Evolutionary conservation across 1,284 basidiomycete species (phyloP), one percentile per base, ranked within the genome.

Genomic region (Cutaneotrichosporon sp.): DNA sequence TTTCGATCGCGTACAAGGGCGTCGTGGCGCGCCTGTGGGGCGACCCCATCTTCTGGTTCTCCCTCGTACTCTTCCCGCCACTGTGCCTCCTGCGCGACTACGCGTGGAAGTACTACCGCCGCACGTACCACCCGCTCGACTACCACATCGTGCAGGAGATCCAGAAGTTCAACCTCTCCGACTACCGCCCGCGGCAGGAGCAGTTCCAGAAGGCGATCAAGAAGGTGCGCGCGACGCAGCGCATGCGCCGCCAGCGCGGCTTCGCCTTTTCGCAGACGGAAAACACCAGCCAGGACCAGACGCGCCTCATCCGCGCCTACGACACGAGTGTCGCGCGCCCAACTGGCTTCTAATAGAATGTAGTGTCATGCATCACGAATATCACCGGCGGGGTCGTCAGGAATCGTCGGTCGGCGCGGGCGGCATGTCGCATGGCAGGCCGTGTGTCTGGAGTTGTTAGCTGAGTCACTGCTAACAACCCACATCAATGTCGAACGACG

Each of bases 161-260:
- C 56, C 92, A 95, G 80, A 97, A 97, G 81, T 97, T 97, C 83
- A 97, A 97, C 76, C 88, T 97, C 64, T 93, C 94, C 10, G 97
- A 99, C 76, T 97, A 98, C 77, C 84, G 97, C 47, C 97, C 97
- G 1, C 85, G 95, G 60, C 95, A 98, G 81, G 95, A 97, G 79
- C 95, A 99, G 87, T 95, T 95, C 81, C 92, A 95, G 79, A 95
- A 97, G 78, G 94, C 94, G 8, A 97, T 97, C 84, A 97, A 97
- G 81, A 97, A 97, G 77, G 95, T 97, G 13, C 87, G 95, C 34
- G 95, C 94, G 0, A 91, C 93, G 1, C 95, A 97, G 75, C 87
- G 94, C 46, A 92, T 97, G 89, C 87, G 94, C 22, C 85, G 90
- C 63, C 95, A 92, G 71, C 87, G 95, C 61, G 94, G 94, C 1